Evolutionary conservation across 768 basidiomycete species (phyloP).

Genomic region (Hygrocybe punicea): DNA sequence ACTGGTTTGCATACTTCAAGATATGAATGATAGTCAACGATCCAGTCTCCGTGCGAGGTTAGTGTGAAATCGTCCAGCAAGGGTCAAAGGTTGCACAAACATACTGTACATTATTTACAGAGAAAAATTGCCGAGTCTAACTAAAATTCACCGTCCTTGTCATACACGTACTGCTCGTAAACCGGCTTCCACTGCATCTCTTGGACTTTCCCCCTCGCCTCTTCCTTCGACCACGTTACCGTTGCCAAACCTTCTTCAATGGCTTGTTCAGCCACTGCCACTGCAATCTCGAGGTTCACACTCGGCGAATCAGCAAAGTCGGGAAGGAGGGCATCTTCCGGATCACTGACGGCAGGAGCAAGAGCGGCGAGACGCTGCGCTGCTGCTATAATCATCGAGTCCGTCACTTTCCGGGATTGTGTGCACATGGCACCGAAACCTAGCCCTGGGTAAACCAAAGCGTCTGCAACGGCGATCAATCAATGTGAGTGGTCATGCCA

Average conservation of each 20-base stretch:
- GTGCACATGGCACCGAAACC: slow-evolving; percentile 77
- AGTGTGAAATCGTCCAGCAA: no score
- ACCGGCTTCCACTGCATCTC: slow-evolving; percentile 60
- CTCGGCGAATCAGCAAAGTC: slow-evolving; percentile 69
- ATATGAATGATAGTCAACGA: no score
- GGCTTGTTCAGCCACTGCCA: slow-evolving; percentile 77
- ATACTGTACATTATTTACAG: no score
- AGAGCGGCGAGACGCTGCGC: slow-evolving; percentile 70
- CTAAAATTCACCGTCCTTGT: slow-evolving; percentile 45
- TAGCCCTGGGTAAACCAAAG: slow-evolving; percentile 81
- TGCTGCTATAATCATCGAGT: slow-evolving; percentile 87
- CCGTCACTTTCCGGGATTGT: slow-evolving; percentile 61
- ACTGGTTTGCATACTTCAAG: no score
- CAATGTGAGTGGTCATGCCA: neutral
- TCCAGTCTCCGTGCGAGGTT: no score
- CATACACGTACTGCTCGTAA: slow-evolving; percentile 64
- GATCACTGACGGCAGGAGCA: slow-evolving; percentile 70
- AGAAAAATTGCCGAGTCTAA: no score
- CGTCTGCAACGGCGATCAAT: slow-evolving; percentile 39
- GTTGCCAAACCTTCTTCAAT: slow-evolving; percentile 65
- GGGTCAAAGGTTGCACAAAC: no score
- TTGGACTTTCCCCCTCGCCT: slow-evolving; percentile 50
- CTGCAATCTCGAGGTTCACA: slow-evolving; percentile 77
- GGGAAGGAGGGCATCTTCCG: slow-evolving; percentile 68
- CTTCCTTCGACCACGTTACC: slow-evolving; percentile 56